phyloP scores from a whole-genome alignment of 176 grass and related monocot genomes.

The Zoysia japonica region DNA sequence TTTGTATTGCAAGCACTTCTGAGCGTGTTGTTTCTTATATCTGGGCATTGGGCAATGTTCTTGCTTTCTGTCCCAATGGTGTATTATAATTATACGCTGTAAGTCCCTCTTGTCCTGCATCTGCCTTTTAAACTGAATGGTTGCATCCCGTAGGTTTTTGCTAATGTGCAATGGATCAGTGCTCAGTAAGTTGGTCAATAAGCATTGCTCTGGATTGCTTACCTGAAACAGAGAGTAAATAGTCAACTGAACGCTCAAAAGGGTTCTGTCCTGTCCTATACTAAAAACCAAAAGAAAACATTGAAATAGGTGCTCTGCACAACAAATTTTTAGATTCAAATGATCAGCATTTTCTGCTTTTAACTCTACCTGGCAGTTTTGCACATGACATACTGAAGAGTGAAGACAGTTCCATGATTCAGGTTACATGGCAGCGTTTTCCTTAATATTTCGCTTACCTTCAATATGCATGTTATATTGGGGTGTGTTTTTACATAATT shows the following conservation, averaged over 20 bases:
- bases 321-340: conserved; percentile 19
- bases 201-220: background rate
- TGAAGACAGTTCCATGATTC: conserved; percentile 19
- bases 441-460: background rate
- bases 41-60: conserved; percentile 94
- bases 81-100: conserved; percentile 90
- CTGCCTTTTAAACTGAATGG: conserved; percentile 4
- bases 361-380: background rate
- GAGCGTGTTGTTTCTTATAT: conserved; percentile 68
- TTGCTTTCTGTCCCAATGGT: conserved; percentile 66
- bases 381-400: background rate
- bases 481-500: background rate
- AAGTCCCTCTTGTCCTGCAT: conserved; percentile 38
- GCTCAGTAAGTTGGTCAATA: background rate
- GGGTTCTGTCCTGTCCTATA: background rate
- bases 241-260: background rate
- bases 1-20: conserved; percentile 72
- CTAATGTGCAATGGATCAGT: background rate
- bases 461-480: background rate
- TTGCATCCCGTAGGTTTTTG: conserved; percentile 8
- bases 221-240: background rate
- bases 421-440: background rate
- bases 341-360: background rate
- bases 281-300: conserved; percentile 21
- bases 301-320: background rate